phyloP scores from a whole-genome alignment of 2,329 filamentous ascomycete species.

The Ceratocystis diversiconidia region DNA sequence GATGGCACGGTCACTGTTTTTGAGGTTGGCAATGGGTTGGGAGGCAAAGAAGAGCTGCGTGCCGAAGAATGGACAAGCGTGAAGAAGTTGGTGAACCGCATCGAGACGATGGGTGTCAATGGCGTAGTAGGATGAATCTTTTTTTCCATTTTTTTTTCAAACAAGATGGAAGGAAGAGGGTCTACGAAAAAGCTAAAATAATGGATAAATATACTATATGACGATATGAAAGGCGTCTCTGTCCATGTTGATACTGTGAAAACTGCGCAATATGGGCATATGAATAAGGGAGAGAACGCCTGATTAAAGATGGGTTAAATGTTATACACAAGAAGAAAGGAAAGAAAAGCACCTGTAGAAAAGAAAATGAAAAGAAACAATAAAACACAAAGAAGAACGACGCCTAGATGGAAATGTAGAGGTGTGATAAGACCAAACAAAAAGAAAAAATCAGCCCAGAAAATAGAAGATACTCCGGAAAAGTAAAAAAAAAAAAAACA shows the following conservation, averaged over 20 bases:
- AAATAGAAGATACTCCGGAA: neutral
- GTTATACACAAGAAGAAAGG: slow-evolving; percentile 4
- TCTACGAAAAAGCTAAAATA: neutral
- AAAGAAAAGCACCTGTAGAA: neutral
- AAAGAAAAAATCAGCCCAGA: neutral
- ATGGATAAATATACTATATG: slow-evolving; percentile 10
- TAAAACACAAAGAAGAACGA: neutral
- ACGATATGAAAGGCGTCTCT: neutral
- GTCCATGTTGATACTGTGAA: neutral
- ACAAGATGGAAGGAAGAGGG: neutral
- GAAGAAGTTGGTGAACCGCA: slow-evolving; percentile 69
- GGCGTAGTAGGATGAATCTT: slow-evolving; percentile 27
- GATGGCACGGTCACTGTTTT: slow-evolving; percentile 86
- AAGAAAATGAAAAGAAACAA: neutral
- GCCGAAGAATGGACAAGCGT: slow-evolving; percentile 87
- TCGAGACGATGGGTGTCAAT: slow-evolving; percentile 48
- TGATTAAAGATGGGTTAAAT: neutral
- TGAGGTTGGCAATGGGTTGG: slow-evolving; percentile 70
- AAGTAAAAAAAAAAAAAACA: neutral
- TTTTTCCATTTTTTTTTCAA: too few species aligned
- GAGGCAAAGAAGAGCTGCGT: slow-evolving; percentile 69
- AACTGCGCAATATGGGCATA: neutral
- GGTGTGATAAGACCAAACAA: neutral
- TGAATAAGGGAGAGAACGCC: neutral
- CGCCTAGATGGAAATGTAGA: neutral